Conservation (phyloP, 2,329 filamentous ascomycete species). For the Fusarium nematophilum region DNA sequence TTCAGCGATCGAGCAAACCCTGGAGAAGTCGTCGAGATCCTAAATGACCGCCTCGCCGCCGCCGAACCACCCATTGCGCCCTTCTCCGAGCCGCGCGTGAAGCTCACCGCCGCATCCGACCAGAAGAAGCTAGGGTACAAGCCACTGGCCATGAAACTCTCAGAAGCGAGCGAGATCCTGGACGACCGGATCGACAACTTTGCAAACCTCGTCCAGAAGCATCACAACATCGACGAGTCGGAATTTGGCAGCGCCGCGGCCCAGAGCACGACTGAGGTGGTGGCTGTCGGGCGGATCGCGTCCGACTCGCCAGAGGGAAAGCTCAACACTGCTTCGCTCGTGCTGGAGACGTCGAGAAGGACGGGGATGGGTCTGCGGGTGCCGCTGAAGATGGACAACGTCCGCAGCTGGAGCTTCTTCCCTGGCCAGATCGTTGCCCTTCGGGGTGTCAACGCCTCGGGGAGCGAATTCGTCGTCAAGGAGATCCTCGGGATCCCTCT, state of each 20-base stretch:
- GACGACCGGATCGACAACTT: conserved; percentile 97
- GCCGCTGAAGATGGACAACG: conserved; percentile 78
- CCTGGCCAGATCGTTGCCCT: conserved; percentile 94
- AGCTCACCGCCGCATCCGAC: conserved; percentile 86
- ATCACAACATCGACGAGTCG: conserved; percentile 80
- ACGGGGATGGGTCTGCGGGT: conserved; percentile 86
- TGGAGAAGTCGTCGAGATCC: conserved; percentile 83
- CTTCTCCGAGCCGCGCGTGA: conserved; percentile 81
- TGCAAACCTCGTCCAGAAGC: conserved; percentile 75
- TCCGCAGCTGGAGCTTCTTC: conserved; percentile 84
- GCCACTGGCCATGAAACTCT: conserved; percentile 93
- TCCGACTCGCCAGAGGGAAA: conserved; percentile 89
- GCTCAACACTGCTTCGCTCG: conserved; percentile 84
- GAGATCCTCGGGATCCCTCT: conserved; percentile 81
- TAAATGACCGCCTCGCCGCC: conserved; percentile 79
- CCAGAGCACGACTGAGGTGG: conserved; percentile 85
- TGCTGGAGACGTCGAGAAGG: conserved; percentile 87
- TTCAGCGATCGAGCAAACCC: conserved; percentile 83
- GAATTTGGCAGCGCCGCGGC: conserved; percentile 89
- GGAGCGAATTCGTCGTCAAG: conserved; percentile 82
- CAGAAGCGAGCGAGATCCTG: conserved; percentile 90
- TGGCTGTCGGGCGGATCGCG: conserved; percentile 91
- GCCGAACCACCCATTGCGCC: conserved; percentile 78
- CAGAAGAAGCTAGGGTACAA: conserved; percentile 92
- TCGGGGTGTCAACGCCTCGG: conserved; percentile 86